Percentiles rank a stretch among this genome's conserved stretches.
These are phyloP conservation scores for Mytilinidion resinicola DNA, from an alignment of 495 filamentous ascomycete species.

Conservation along the genomic window DNA sequence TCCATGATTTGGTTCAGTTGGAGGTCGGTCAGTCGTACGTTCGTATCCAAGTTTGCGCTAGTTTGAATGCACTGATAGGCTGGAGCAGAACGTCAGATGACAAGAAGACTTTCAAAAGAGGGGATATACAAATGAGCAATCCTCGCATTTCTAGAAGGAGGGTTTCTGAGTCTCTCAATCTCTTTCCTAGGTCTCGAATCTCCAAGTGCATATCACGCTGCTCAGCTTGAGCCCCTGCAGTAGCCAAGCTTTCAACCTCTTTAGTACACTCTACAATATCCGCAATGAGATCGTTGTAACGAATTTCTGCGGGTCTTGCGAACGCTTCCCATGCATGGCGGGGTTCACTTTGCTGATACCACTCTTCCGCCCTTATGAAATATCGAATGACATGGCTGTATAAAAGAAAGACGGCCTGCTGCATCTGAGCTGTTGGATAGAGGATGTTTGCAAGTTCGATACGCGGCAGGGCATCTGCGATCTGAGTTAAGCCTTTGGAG, in stretches of 20 bases:
- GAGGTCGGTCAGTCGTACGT: too few relatives aligned
- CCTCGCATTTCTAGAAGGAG: too few relatives aligned
- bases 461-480: conserved; percentile 37
- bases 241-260: background rate
- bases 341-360: conserved; percentile 32
- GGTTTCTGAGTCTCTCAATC: too few relatives aligned
- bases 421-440: conserved; percentile 37
- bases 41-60: too few relatives aligned
- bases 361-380: conserved; percentile 24
- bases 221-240: too few relatives aligned
- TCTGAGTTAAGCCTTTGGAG: conserved; percentile 27
- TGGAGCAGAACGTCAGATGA: too few relatives aligned
- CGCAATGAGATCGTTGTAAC: conserved; percentile 28
- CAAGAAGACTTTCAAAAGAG: too few relatives aligned
- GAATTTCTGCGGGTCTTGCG: conserved; percentile 21
- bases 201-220: too few relatives aligned
- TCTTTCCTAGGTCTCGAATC: too few relatives aligned
- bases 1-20: too few relatives aligned
- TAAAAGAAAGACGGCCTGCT: conserved; percentile 27
- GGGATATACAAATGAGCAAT: too few relatives aligned
- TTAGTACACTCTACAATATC: conserved; percentile 10
- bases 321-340: conserved; percentile 22
- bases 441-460: conserved; percentile 28
- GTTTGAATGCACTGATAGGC: too few relatives aligned
- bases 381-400: conserved; percentile 37